Conservation (phyloP, 1,284 basidiomycete genomes). For the Leccinum holopus region DNA sequence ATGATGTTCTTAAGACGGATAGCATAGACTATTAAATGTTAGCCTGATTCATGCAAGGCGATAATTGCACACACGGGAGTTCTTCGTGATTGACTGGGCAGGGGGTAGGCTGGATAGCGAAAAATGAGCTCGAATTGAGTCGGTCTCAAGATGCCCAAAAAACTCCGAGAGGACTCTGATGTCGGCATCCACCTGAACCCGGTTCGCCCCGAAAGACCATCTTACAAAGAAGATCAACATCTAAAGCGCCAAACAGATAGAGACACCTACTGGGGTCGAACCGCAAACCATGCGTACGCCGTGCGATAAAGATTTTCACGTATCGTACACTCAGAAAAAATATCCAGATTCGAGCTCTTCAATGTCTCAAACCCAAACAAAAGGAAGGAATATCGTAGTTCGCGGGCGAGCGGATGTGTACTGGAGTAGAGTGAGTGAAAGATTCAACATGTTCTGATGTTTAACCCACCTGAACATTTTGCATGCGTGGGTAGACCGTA, state of each 20-base stretch:
- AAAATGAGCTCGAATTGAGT: conserved; percentile 64
- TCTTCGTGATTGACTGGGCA: conserved; percentile 45
- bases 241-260: not conserved
- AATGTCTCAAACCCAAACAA: conserved; percentile 93
- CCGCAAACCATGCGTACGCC: conserved; percentile 92
- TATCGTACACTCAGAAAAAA: conserved; percentile 76
- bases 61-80: conserved; percentile 42
- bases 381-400: conserved; percentile 86
- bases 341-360: conserved; percentile 85
- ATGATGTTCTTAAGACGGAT: conserved; percentile 63
- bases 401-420: conserved; percentile 89
- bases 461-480: conserved; percentile 67
- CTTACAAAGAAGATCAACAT: conserved; percentile 39
- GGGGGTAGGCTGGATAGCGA: conserved; percentile 71
- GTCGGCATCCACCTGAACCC: conserved; percentile 87
- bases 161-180: conserved; percentile 87
- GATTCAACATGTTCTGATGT: not conserved
- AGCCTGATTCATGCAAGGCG: conserved; percentile 4
- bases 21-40: conserved; percentile 49
- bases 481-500: conserved; percentile 71
- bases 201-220: conserved; percentile 94
- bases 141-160: conserved; percentile 71
- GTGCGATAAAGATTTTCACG: conserved; percentile 77
- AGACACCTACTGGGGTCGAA: conserved; percentile 74
- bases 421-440: conserved; percentile 41